Base-by-base conservation (phyloP, 306 rosid genomes). In the Trifolium fragiferum region DNA sequence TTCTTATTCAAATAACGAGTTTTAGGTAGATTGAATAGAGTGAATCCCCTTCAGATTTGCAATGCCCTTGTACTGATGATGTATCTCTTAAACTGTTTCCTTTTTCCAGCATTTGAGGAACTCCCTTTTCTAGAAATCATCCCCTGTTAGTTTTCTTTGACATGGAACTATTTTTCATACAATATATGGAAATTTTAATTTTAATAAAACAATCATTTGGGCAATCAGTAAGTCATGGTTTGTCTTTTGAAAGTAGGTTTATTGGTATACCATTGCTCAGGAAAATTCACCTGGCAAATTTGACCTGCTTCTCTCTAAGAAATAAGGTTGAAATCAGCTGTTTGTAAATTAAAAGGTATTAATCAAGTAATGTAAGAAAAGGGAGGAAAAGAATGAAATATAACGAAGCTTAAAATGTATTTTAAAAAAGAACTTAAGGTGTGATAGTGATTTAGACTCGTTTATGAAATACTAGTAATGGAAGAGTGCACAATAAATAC, bases 1-100 rank as follows among this genome's bases (percentile, higher is more conserved):
- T 86, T 84, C 63, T 50, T 78, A 51, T 70, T 72, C 67, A 40
- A 78, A 32, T 75, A 78, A 75, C 78, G 32, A 78, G 78, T 78
- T 82, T 74, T 78, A 44, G 78, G 51, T 43, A 71, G 60, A 54
- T 70, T 73, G 57, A 69, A 74, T 70, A 51, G 78, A 69, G 59
- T 69, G 77, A 65, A 69, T 65, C 49, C 16, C 59, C 23, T 35
- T 49, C 51, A 41, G 63, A 38, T 60, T 16, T 49, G 82, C 86
- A 61, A 74, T 62, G 86, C 58, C 44, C 59, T 63, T 74, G 55
- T 68, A 49, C 25, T 30, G 62, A 54, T 30, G 62, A 54, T 68
- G 18, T 54, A 54, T 9, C 30, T 20, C 60, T 54, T 54, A 14
- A 20, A 54, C 30, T 10, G 60, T 54, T 53, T 19, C 30, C 12